Evolutionary conservation across 768 basidiomycete species (phyloP), one percentile per base, ranked within the genome.

Genomic region (Porpolomopsis calyptriformis): DNA sequence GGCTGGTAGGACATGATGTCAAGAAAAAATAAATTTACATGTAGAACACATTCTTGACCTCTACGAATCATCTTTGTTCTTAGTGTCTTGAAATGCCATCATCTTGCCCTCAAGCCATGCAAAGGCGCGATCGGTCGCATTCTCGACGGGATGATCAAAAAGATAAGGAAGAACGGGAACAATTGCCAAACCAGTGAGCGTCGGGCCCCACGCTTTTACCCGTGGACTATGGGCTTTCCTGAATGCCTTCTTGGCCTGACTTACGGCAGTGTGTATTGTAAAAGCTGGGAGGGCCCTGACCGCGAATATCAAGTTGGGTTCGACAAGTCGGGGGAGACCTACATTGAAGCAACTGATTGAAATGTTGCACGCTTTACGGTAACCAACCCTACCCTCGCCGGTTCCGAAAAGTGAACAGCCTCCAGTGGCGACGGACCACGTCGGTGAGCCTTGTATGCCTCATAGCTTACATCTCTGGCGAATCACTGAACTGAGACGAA

Each of bases 281-380:
- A 91, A 72, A 0, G 86, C 86, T 1, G 86, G 85, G 16, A 88
- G 72, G 4, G 79, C 85, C 85, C 85, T 87, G 53, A n/a, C n/a
- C n/a, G 19, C 50, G 46, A 49, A 31, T 43, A 46, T 35, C 43
- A 42, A 31, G 46, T 25, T 43, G 52, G 35, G 46, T 46, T 34
- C 64, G 76, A 39, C 57, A 82, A 82, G 88, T 86, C 45, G 23
- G 45, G 53, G 37, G 46, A 47, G 39, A 66, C 78, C 40, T 59
- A 83, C 85, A 89, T 87, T 33, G 84, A 87, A 8, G 86, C 85
- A 23, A 87, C 69, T 11, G 81, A 82, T 62, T 89, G 86, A 62
- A 89, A 89, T 4, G 77, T 71, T 1, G 83, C 82, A 47, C 86
- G 76, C 61, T 88, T 81, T 40, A 78, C 77, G 12, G 82, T 83